A percentile compares a stretch with the other conserved stretches of the same genome.
phyloP scores from a whole-genome alignment of 306 rosid species.

The Astragalus glycyphyllos region DNA sequence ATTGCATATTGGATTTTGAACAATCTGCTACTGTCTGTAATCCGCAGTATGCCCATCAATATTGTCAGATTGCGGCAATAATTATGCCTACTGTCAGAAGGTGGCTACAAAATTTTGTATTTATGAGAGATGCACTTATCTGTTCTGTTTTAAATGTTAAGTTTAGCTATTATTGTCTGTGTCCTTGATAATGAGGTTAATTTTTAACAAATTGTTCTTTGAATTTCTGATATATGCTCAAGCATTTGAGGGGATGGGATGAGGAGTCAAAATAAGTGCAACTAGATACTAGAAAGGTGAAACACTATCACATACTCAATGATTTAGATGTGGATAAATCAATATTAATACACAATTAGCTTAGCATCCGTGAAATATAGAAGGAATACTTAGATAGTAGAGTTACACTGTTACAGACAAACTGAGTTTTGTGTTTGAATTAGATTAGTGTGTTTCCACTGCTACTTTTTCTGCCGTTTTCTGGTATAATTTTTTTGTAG shows the following conservation, averaged over 20 bases:
- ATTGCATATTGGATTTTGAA: no score
- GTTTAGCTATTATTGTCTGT: neutral
- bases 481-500: neutral
- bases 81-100: neutral
- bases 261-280: neutral
- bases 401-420: neutral
- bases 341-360: neutral
- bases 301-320: neutral
- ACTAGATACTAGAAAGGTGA: neutral
- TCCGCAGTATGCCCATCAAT: no score
- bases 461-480: conserved; percentile 16
- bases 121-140: neutral
- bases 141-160: neutral
- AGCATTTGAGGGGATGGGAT: neutral
- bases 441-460: neutral
- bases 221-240: neutral
- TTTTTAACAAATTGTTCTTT: neutral
- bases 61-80: no score
- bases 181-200: neutral
- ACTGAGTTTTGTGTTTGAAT: neutral
- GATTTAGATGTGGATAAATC: conserved; percentile 14
- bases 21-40: no score
- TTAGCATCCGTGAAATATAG: neutral
- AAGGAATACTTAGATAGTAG: neutral
- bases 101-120: neutral